Conservation (phyloP, 352 stramenopile genomes). For the Pythium insidiosum region DNA sequence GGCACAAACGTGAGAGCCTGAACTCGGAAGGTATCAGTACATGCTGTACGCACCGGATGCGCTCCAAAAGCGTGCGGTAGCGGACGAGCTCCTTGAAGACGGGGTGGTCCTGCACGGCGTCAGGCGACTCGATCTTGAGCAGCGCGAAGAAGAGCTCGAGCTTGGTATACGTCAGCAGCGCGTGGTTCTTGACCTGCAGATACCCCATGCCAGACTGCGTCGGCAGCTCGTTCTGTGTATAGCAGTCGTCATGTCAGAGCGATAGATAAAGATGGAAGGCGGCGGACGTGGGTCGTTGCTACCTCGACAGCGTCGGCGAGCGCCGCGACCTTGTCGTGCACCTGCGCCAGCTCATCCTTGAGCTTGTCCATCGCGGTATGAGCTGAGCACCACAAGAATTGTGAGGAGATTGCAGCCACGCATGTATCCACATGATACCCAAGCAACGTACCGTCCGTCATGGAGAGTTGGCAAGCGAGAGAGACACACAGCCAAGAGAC, state of each 20-base stretch:
- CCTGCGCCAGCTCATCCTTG: conserved; percentile 42
- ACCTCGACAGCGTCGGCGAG: conserved; percentile 39
- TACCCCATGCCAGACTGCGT: conserved; percentile 68
- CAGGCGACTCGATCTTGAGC: conserved; percentile 72
- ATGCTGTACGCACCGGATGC: conserved; percentile 39
- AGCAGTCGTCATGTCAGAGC: too few relatives aligned
- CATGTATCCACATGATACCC: too few relatives aligned
- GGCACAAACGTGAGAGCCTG: background rate
- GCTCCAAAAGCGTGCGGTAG: conserved; percentile 79
- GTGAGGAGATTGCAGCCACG: background rate
- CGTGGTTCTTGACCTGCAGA: conserved; percentile 85
- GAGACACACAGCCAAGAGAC: too few relatives aligned
- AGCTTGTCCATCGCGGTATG: conserved; percentile 40
- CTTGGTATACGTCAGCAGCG: conserved; percentile 80
- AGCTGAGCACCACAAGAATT: conserved; percentile 9
- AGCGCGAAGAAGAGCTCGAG: conserved; percentile 82
- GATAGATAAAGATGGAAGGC: too few relatives aligned
- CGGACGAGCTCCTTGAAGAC: conserved; percentile 84
- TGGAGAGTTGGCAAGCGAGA: too few relatives aligned
- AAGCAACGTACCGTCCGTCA: too few relatives aligned
- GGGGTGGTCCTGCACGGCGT: conserved; percentile 64
- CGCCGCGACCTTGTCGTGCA: conserved; percentile 42
- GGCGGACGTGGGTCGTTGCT: too few relatives aligned
- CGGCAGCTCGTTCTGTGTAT: conserved; percentile 45
- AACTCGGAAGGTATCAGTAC: background rate